phyloP scores from a whole-genome alignment of 192 early-diverging fungal species.

The Geranomyces variabilis region DNA sequence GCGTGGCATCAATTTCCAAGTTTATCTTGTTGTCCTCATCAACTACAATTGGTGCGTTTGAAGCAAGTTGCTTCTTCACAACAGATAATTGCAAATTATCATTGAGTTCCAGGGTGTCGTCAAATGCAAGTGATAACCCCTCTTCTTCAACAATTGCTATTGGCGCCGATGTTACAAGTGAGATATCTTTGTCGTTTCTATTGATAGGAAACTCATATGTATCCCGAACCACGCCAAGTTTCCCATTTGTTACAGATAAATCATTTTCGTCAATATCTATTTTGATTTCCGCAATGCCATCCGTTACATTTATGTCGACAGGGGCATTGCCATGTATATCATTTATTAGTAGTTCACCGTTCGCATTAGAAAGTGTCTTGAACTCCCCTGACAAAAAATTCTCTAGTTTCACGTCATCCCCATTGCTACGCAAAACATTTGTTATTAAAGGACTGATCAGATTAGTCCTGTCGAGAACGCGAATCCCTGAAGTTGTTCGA shows the following conservation, averaged over 20 bases:
- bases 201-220: too few species aligned
- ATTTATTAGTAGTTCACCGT: slow-evolving; percentile 3
- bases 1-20: neutral
- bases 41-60: neutral
- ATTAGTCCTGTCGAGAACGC: neutral
- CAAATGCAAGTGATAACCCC: too few species aligned
- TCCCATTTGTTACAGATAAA: neutral
- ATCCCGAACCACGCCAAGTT: too few species aligned
- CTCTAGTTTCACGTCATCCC: neutral
- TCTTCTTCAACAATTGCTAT: too few species aligned
- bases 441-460: neutral
- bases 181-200: too few species aligned
- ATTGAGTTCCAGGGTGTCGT: too few species aligned
- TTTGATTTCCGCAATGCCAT: neutral
- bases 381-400: neutral
- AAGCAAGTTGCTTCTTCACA: neutral
- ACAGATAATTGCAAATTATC: too few species aligned
- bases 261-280: neutral
- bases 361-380: neutral
- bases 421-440: neutral
- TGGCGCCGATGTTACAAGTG: too few species aligned
- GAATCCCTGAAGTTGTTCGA: slow-evolving; percentile 1
- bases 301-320: neutral
- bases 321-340: neutral
- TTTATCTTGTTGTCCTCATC: neutral